Percentiles rank a stretch among this genome's conserved stretches.
Conservation (phyloP, 202 grass and related monocot genomes). For the Panicum virgatum region DNA sequence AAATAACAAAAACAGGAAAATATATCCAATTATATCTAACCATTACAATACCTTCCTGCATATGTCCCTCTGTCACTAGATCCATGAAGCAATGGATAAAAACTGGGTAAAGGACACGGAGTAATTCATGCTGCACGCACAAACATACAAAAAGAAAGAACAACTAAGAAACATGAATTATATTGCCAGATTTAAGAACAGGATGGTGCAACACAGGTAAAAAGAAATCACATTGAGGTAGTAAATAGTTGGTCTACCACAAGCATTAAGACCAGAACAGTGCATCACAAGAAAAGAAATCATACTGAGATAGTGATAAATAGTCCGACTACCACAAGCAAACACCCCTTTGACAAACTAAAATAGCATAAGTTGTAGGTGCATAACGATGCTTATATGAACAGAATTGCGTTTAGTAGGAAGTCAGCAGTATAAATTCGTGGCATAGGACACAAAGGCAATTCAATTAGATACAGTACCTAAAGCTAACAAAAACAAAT, state of each 20-base stretch:
- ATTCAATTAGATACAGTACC: neutral
- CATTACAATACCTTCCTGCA: slow-evolving; percentile 63
- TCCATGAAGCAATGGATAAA: slow-evolving; percentile 99
- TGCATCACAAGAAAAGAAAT: neutral
- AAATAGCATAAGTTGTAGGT: neutral
- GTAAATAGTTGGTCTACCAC: neutral
- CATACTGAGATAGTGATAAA: neutral
- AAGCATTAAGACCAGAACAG: neutral
- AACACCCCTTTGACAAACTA: slow-evolving; percentile 15
- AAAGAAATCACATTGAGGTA: neutral
- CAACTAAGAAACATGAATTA: too few species aligned
- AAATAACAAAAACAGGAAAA: slow-evolving; percentile 23
- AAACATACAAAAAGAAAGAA: neutral
- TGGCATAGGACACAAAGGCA: slow-evolving; percentile 2
- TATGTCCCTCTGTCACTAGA: slow-evolving; percentile 82
- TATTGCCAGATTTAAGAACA: too few species aligned
- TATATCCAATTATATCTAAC: slow-evolving; percentile 24
- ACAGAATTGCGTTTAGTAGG: neutral
- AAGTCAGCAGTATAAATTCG: neutral
- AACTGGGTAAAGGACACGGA: slow-evolving; percentile 80
- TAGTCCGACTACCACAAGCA: neutral
- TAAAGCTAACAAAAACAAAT: neutral
- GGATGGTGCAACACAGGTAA: neutral
- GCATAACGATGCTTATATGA: neutral
- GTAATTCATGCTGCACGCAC: slow-evolving; percentile 76